Conservation (phyloP, 2,329 filamentous ascomycete genomes). For the Raffaelea ambrosiae region DNA sequence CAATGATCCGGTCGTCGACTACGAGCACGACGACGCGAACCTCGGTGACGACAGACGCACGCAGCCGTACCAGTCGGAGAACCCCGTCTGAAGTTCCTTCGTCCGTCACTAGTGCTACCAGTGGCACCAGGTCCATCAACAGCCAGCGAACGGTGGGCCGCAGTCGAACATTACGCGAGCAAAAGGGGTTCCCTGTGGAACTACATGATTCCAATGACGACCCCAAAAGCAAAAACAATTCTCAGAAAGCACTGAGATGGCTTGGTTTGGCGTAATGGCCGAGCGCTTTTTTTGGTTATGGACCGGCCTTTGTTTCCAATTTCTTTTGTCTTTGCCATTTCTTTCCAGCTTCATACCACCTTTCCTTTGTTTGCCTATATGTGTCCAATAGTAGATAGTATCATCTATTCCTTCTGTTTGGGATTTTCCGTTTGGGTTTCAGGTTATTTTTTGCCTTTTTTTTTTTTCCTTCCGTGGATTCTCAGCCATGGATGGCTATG, state of each 20-base stretch:
- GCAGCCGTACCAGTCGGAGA: too few relatives aligned
- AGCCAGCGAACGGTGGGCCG: background rate
- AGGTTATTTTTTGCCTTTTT: background rate
- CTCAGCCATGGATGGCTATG: background rate
- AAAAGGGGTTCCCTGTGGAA: constrained; percentile 3
- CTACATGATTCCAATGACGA: background rate
- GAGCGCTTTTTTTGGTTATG: background rate
- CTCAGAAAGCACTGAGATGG: constrained; percentile 43
- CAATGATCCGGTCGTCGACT: constrained; percentile 10
- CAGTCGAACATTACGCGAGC: background rate
- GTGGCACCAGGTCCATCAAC: background rate
- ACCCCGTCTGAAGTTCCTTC: too few relatives aligned
- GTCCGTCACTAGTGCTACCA: background rate
- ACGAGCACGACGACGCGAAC: background rate
- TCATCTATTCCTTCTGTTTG: background rate
- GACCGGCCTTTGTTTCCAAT: background rate
- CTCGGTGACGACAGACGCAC: background rate
- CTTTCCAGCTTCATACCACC: too few relatives aligned
- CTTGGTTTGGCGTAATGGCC: constrained; percentile 32
- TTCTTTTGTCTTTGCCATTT: background rate
- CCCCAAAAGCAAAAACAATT: background rate
- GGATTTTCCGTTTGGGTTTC: background rate
- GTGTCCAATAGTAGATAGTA: too few relatives aligned
- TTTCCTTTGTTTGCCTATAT: background rate
- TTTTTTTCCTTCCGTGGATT: background rate